Conservation (phyloP, 139 green algal genomes). For the Ulvella scutata region DNA sequence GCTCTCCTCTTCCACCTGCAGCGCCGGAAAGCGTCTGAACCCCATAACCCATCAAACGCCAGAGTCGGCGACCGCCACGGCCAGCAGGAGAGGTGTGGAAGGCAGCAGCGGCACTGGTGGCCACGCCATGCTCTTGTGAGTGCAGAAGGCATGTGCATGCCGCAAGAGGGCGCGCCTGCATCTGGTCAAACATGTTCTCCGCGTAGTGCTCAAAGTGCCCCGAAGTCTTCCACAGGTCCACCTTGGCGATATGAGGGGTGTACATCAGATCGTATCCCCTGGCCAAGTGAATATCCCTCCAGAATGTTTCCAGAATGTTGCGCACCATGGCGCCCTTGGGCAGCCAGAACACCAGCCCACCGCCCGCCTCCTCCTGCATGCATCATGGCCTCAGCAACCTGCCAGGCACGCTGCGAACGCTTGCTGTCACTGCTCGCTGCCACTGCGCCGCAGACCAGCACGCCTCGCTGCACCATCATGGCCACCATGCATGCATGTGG, state of each 20-base stretch:
- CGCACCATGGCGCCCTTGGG: conserved; percentile 71
- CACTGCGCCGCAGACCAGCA: background rate
- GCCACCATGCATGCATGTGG: no score
- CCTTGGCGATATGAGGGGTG: conserved; percentile 86
- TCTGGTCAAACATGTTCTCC: conserved; percentile 91
- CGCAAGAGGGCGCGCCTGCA: conserved; percentile 38
- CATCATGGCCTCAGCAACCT: background rate
- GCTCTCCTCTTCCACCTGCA: conserved; percentile 69
- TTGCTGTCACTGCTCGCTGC: background rate
- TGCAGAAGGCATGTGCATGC: no score
- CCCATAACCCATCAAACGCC: no score
- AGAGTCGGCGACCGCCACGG: no score
- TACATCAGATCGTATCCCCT: conserved; percentile 85
- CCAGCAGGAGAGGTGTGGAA: no score
- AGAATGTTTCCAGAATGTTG: conserved; percentile 82
- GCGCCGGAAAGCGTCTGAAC: no score
- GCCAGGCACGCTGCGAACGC: background rate
- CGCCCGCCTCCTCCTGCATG: conserved; percentile 51
- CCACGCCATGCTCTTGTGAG: no score
- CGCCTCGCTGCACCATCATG: no score
- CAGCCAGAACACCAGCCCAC: conserved; percentile 95
- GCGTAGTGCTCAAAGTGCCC: conserved; percentile 94
- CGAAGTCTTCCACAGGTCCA: conserved; percentile 88
- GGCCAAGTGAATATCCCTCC: conserved; percentile 81
- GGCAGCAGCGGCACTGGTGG: no score